These are phyloP conservation scores for Beauveria pseudobassiana DNA, from an alignment of 2,329 filamentous ascomycete genomes.

Conservation along the genomic window DNA sequence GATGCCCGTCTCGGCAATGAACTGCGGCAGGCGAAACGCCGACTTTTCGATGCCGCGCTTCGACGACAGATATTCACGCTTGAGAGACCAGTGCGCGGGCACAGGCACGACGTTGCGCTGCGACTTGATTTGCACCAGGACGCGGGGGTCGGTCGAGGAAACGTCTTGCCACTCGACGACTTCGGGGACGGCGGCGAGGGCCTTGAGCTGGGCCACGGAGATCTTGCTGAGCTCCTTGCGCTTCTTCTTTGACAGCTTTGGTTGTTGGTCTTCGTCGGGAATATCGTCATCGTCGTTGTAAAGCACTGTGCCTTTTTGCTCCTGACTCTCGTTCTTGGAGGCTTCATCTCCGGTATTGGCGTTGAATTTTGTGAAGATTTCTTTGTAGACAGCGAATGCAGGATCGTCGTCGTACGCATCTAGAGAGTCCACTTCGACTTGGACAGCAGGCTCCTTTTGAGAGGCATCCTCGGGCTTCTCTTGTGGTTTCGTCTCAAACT, in stretches of 20 bases:
- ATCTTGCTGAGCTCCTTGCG: conserved; percentile 86
- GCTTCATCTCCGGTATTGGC: conserved; percentile 23
- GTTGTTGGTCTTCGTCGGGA: conserved; percentile 60
- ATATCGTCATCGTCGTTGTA: conserved; percentile 77
- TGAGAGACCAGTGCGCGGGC: conserved; percentile 87
- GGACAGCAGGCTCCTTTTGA: conserved; percentile 32
- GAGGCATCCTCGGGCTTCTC: conserved; percentile 32
- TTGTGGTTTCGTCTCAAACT: conserved; percentile 25
- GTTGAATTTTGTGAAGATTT: conserved; percentile 75
- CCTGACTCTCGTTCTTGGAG: conserved; percentile 52
- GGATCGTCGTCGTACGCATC: conserved; percentile 54
- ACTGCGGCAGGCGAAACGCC: conserved; percentile 85
- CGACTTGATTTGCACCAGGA: conserved; percentile 90
- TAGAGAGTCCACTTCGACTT: conserved; percentile 11
- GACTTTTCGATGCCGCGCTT: conserved; percentile 96
- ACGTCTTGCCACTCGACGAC: conserved; percentile 97
- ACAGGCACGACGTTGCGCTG: conserved; percentile 94
- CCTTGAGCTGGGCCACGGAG: conserved; percentile 91
- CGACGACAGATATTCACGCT: conserved; percentile 93
- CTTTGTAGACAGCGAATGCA: conserved; percentile 75
- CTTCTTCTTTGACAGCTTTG: conserved; percentile 89
- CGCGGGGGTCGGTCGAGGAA: conserved; percentile 77
- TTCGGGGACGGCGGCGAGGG: conserved; percentile 82
- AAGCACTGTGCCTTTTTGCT: conserved; percentile 55
- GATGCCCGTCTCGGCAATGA: conserved; percentile 96